Evolutionary conservation across 1,284 basidiomycete species (phyloP).

Genomic region (Ganoderma meredithae): DNA sequence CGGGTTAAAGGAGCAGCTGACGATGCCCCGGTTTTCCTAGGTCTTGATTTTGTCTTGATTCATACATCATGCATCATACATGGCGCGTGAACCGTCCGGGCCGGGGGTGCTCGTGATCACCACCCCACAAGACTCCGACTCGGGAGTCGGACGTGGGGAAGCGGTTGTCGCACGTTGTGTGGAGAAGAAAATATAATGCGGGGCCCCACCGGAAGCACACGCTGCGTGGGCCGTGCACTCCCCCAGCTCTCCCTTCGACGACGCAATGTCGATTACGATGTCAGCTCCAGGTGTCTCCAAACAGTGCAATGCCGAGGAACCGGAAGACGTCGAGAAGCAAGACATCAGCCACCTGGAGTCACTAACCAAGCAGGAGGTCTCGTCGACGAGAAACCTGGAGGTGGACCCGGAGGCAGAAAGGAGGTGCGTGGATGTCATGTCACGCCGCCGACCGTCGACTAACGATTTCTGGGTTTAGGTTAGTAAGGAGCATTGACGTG

Average conservation of each 20-base stretch:
- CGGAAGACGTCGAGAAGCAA: constrained; percentile 14
- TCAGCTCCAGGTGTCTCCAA: not conserved
- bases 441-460: not conserved
- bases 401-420: constrained; percentile 8
- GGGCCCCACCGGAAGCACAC: not conserved
- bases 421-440: constrained; percentile 5
- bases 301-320: not conserved
- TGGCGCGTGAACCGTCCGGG: not conserved
- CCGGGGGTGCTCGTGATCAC: not conserved
- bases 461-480: constrained; percentile 16
- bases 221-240: not conserved
- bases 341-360: not conserved
- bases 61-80: not conserved
- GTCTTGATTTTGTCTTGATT: too few relatives aligned
- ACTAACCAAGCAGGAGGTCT: not conserved
- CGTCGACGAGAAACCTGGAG: not conserved
- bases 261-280: not conserved
- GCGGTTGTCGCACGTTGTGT: not conserved
- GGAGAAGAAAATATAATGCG: not conserved
- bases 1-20: not conserved
- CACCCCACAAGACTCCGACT: too few relatives aligned
- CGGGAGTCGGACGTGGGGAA: not conserved
- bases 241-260: not conserved
- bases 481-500: constrained; percentile 39
- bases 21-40: not conserved